Evolutionary conservation across 176 grass and related monocot genomes (phyloP).

Genomic region (Metroxylon sagu): DNA sequence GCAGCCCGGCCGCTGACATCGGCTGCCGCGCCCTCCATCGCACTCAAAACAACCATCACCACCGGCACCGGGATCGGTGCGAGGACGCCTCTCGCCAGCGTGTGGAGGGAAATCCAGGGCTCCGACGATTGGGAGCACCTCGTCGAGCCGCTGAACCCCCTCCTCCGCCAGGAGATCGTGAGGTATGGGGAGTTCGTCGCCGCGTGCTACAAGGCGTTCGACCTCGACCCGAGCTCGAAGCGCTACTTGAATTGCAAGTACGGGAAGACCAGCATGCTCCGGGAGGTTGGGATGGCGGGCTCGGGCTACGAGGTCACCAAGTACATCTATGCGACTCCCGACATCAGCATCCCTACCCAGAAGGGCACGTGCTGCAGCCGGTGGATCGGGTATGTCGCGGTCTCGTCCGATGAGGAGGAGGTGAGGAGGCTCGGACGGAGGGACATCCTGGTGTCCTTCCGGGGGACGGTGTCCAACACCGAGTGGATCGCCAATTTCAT

Average conservation of each 20-base stretch:
- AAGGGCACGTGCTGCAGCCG: slow-evolving; percentile 32
- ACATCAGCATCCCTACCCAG: slow-evolving; percentile 25
- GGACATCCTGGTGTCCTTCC: slow-evolving; percentile 58
- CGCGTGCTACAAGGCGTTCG: slow-evolving; percentile 70
- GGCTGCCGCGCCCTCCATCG: too few relatives aligned
- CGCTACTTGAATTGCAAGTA: slow-evolving; percentile 74
- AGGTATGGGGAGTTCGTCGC: slow-evolving; percentile 69
- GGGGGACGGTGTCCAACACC: slow-evolving; percentile 48
- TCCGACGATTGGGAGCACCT: slow-evolving; percentile 43
- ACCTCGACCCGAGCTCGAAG: slow-evolving; percentile 45
- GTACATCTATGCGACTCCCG: slow-evolving; percentile 64
- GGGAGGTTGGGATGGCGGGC: slow-evolving; percentile 46
- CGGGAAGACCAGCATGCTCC: slow-evolving; percentile 56
- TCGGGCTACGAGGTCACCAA: slow-evolving; percentile 50
- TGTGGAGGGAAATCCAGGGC: slow-evolving; percentile 74
- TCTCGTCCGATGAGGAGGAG: slow-evolving; percentile 19
- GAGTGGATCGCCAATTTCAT: slow-evolving; percentile 86
- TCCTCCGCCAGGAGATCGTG: slow-evolving; percentile 64
- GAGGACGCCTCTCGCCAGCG: slow-evolving; percentile 18
- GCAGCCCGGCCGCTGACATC: too few relatives aligned
- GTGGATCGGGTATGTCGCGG: slow-evolving; percentile 78
- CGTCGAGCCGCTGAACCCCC: slow-evolving; percentile 47
- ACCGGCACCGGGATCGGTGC: too few relatives aligned
- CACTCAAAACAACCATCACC: too few relatives aligned
- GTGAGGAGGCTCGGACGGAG: slow-evolving; percentile 35